Evolutionary conservation across 805 yeast genomes (phyloP), one percentile per base, ranked within the genome.

Genomic region (Deakozyma indianensis): DNA sequence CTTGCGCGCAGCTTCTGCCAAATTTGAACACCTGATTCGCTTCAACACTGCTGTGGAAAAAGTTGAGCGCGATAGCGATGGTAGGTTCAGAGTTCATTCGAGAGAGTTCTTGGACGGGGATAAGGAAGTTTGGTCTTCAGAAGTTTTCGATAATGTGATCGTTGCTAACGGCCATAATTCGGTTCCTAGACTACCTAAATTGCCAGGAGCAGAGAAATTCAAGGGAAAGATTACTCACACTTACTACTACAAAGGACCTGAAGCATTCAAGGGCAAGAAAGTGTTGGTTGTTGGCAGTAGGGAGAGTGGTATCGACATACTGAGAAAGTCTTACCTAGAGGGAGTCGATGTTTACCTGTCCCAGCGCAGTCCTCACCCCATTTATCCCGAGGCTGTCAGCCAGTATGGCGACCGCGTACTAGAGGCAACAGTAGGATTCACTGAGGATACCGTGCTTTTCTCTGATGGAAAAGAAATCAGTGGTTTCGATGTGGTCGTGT

Each of bases 241-340:
- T 3, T 56, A 64, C 23, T 51, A 51, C 16, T 63, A 64, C 62
- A 56, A 64, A 40, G 51, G 48, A 14, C 51, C 48, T 5, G 48
- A 49, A 28, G 55, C 50, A 22, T 48, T 51, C 28, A 47, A 35
- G 27, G 56, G 51, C 27, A 62, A 64, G 46, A 48, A 47, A 5
- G 52, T 61, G 2, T 59, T 60, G 15, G 53, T 64, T 1, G 52
- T 65, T 18, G 69, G 70, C 2, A 55, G 18, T n/a, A 32, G 38
- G 16, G 38, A 32, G 18, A 32, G 38, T n/a, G 38, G 38, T 32
- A 5, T 32, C 5, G 38, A 32, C 18, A 32, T 32, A 14, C 9
- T 32, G 38, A 32, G 38, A 32, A 9, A 32, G 16, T 9, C 38
- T 5, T 11, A 14, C 16, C 11, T 32, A 14, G 5, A 32, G 18